These are phyloP conservation scores for Spathaspora boniae DNA, from an alignment of 805 yeast genomes.

Conservation along the genomic window DNA sequence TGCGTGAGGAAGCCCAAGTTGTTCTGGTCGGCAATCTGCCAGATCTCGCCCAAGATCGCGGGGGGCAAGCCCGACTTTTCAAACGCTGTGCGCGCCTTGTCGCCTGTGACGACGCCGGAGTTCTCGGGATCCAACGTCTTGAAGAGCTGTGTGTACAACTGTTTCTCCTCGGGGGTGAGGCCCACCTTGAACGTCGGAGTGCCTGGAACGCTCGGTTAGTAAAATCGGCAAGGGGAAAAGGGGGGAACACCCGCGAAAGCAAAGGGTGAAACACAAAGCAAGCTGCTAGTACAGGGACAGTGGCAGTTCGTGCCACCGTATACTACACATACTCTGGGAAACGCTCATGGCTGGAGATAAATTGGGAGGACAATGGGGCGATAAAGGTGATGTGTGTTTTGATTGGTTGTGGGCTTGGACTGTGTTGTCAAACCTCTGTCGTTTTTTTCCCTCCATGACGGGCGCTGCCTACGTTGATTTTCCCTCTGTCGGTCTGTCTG, in stretches of 20 bases:
- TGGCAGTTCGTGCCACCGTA: too few species aligned
- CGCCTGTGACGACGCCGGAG: conserved; percentile 84
- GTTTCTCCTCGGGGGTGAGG: conserved; percentile 73
- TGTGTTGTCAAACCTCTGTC: too few species aligned
- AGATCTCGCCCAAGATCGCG: conserved; percentile 76
- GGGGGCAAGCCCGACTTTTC: conserved; percentile 85
- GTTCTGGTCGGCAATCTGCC: conserved; percentile 92
- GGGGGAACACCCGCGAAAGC: neutral
- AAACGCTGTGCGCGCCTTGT: conserved; percentile 74
- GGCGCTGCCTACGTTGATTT: neutral
- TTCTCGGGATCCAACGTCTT: conserved; percentile 73
- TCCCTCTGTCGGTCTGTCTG: neutral
- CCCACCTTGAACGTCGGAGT: conserved; percentile 40
- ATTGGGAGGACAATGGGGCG: too few species aligned
- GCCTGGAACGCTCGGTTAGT: conserved; percentile 13
- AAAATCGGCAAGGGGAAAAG: conserved; percentile 1
- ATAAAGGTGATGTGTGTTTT: too few species aligned
- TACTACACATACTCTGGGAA: conserved; percentile 27
- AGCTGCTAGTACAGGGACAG: too few species aligned
- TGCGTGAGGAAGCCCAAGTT: conserved; percentile 82
- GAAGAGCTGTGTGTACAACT: conserved; percentile 71
- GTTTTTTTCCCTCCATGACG: neutral
- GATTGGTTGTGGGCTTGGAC: too few species aligned
- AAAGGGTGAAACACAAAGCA: neutral
- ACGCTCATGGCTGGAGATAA: too few species aligned